Conservation (phyloP, 768 basidiomycete genomes). For the Boletus huronensis region DNA sequence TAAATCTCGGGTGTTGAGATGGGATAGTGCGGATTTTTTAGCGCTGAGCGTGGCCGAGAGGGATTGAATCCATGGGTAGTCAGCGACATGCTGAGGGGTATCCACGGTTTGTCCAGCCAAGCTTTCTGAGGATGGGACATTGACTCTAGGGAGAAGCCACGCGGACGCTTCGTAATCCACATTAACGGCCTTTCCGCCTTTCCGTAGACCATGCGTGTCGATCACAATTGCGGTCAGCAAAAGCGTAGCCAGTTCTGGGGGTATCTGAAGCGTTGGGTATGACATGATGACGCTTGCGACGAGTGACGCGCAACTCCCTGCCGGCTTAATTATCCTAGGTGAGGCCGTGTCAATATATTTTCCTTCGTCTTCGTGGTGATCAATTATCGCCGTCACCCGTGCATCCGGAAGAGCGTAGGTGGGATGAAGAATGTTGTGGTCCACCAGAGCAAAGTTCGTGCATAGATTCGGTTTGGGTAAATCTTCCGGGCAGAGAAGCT, state of each 20-base stretch:
- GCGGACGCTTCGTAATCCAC: slow-evolving; percentile 62
- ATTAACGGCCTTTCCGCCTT: slow-evolving; percentile 69
- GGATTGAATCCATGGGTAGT: slow-evolving; percentile 42
- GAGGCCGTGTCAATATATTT: slow-evolving; percentile 54
- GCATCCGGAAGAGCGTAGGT: slow-evolving; percentile 39
- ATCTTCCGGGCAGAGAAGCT: slow-evolving; percentile 70
- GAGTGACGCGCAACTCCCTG: slow-evolving; percentile 76
- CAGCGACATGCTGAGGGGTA: slow-evolving; percentile 31
- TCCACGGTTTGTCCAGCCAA: not conserved
- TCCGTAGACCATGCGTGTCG: slow-evolving; percentile 80
- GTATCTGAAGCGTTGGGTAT: slow-evolving; percentile 29
- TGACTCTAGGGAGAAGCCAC: slow-evolving; percentile 61
- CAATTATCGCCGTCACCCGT: slow-evolving; percentile 74
- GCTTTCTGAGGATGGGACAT: slow-evolving; percentile 30
- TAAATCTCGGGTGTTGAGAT: slow-evolving; percentile 69
- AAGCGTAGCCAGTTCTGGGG: slow-evolving; percentile 69
- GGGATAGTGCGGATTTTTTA: slow-evolving; percentile 67
- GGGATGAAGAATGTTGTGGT: slow-evolving; percentile 74
- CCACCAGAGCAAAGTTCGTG: slow-evolving; percentile 74
- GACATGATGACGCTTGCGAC: slow-evolving; percentile 42
- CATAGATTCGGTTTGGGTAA: slow-evolving; percentile 43
- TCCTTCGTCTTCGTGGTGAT: slow-evolving; percentile 90
- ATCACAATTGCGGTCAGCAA: slow-evolving; percentile 78
- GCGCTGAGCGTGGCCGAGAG: slow-evolving; percentile 43
- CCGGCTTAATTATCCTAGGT: slow-evolving; percentile 65